Conservation (phyloP, 1,139 yeast genomes). For the Pneumocystis wakefieldiae region DNA sequence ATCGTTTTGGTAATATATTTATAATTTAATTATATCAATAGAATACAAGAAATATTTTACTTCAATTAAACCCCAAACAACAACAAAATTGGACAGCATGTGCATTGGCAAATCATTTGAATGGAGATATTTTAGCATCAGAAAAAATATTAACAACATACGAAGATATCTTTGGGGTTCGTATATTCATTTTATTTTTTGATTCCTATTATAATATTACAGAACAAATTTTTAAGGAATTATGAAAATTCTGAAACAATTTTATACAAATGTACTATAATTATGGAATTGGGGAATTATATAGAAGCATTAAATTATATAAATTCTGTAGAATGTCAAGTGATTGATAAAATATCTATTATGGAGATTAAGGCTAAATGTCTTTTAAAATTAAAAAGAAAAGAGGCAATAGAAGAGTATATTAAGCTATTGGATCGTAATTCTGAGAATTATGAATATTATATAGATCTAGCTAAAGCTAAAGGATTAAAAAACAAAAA, state of each 20-base stretch:
- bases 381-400: constrained; percentile 30
- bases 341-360: constrained; percentile 49
- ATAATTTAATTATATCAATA: background rate
- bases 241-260: constrained; percentile 17
- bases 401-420: constrained; percentile 56
- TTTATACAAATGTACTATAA: constrained; percentile 54
- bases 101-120: constrained; percentile 73
- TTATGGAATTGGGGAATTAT: constrained; percentile 50
- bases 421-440: constrained; percentile 66
- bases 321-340: constrained; percentile 35
- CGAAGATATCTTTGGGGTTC: constrained; percentile 50
- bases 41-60: constrained; percentile 46
- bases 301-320: constrained; percentile 49
- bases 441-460: constrained; percentile 64
- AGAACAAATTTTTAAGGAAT: background rate
- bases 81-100: constrained; percentile 87
- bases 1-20: background rate
- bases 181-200: constrained; percentile 3
- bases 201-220: background rate
- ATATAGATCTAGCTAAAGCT: constrained; percentile 48
- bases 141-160: constrained; percentile 57
- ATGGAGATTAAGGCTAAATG: constrained; percentile 39
- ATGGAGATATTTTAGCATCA: constrained; percentile 51
- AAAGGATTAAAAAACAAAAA: constrained; percentile 23
- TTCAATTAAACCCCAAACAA: constrained; percentile 68